A percentile compares a stretch with the other conserved stretches of the same genome.
Evolutionary conservation across 768 basidiomycete genomes (phyloP).

Genomic region (Boletus sensibilis): DNA sequence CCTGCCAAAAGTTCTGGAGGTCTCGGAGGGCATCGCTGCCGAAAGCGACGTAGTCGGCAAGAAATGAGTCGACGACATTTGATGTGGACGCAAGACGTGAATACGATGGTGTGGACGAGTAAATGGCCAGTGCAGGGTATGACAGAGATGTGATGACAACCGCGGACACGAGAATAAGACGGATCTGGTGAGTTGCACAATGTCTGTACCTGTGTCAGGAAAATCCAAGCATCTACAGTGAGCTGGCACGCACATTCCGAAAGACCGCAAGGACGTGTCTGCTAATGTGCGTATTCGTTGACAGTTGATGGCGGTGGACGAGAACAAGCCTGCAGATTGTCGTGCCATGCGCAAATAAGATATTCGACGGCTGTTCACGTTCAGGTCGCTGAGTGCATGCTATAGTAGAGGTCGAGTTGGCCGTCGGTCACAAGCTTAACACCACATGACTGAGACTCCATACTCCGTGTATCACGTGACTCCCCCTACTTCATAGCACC

Average conservation of each 20-base stretch:
- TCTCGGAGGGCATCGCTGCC: slow-evolving; percentile 58
- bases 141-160: slow-evolving; percentile 88
- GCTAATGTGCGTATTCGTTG: slow-evolving; percentile 41
- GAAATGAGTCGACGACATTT: slow-evolving; percentile 62
- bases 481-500: neutral
- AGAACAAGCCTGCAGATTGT: slow-evolving; percentile 18
- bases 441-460: neutral
- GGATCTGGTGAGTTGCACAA: slow-evolving; percentile 87
- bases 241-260: slow-evolving; percentile 68
- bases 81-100: slow-evolving; percentile 52
- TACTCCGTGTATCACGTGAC: slow-evolving; percentile 20
- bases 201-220: slow-evolving; percentile 49
- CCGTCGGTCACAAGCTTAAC: neutral
- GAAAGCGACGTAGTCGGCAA: slow-evolving; percentile 51
- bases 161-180: slow-evolving; percentile 82
- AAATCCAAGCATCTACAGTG: neutral
- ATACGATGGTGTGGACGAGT: slow-evolving; percentile 70
- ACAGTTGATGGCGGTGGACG: slow-evolving; percentile 19
- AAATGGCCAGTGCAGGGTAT: slow-evolving; percentile 86
- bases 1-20: slow-evolving; percentile 71
- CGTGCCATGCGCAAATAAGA: slow-evolving; percentile 23
- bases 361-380: slow-evolving; percentile 14
- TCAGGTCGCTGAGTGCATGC: slow-evolving; percentile 20
- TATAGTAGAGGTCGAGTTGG: slow-evolving; percentile 4
- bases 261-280: slow-evolving; percentile 60